phyloP scores from a whole-genome alignment of 352 stramenopile species.

The Thraustochytrium sp. region DNA sequence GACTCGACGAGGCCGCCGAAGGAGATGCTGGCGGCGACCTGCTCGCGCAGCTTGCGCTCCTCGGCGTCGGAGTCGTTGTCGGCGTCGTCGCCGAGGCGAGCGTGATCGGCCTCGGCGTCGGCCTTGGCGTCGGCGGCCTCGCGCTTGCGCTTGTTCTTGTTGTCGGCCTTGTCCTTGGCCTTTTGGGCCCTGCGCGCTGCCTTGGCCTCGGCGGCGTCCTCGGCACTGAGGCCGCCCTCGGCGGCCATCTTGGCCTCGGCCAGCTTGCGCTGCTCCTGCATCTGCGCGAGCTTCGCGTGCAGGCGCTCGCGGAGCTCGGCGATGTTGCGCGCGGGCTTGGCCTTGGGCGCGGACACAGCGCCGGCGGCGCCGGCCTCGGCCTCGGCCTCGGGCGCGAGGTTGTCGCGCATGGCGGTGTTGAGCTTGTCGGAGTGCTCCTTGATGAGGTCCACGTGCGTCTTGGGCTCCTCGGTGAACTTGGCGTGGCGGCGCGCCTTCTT shows the following conservation, averaged over 20 bases:
- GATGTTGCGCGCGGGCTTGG: slow-evolving; percentile 5
- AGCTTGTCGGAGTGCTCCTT: not conserved
- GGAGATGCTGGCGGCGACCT: not conserved
- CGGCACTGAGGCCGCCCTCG: not conserved
- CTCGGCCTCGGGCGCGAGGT: not conserved
- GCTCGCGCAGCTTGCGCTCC: not conserved
- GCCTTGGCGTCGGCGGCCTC: not conserved
- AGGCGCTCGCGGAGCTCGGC: slow-evolving; percentile 5
- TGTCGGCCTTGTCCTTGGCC: not conserved
- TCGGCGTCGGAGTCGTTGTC: not conserved
- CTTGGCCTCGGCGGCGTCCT: not conserved
- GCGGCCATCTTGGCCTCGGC: not conserved
- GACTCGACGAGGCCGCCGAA: not conserved
- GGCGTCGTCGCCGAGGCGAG: not conserved
- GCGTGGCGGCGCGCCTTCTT: not conserved
- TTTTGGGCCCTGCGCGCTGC: not conserved
- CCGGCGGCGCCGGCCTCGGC: not conserved
- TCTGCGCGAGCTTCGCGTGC: not conserved
- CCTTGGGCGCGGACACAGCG: not conserved
- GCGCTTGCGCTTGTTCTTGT: not conserved
- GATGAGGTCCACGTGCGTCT: not conserved
- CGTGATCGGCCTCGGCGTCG: not conserved
- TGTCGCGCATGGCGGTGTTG: not conserved
- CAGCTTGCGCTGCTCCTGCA: not conserved
- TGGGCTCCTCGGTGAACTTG: not conserved